Percentiles rank a stretch among this genome's conserved stretches.
Conservation (phyloP, 2,329 filamentous ascomycete species). For the Clonostachys rhizophaga region DNA sequence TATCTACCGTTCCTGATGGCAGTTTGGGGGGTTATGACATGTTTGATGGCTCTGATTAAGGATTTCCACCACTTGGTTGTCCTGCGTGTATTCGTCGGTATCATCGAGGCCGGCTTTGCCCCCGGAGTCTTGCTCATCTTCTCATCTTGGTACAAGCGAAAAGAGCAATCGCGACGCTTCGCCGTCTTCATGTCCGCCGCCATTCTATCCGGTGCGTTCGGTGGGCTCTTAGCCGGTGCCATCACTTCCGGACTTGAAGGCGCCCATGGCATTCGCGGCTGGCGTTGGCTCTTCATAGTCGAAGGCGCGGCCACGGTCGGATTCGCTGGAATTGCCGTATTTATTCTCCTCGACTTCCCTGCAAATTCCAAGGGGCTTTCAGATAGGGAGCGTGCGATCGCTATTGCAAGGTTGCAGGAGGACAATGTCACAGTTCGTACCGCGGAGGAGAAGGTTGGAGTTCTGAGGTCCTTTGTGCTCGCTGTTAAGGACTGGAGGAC, state of each 20-base stretch:
- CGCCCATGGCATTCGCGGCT: conserved; percentile 35
- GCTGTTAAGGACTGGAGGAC: conserved; percentile 13
- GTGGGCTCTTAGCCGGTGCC: conserved; percentile 33
- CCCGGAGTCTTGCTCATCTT: conserved; percentile 17
- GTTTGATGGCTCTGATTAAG: conserved; percentile 7
- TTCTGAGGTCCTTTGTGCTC: conserved; percentile 13
- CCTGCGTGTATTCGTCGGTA: conserved; percentile 11
- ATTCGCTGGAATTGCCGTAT: conserved; percentile 51
- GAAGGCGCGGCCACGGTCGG: conserved; percentile 62
- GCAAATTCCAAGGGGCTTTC: conserved; percentile 33
- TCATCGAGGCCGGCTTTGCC: conserved; percentile 13
- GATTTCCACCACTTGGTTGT: conserved; percentile 7
- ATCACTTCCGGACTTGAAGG: conserved; percentile 21
- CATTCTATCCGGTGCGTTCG: conserved; percentile 32
- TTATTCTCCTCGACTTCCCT: conserved; percentile 40
- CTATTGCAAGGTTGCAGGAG: conserved; percentile 56
- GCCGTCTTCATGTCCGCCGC: conserved; percentile 24
- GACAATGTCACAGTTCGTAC: conserved; percentile 63
- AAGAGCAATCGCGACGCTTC: conserved; percentile 14
- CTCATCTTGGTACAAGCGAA: conserved; percentile 17
- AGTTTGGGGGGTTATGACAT: conserved; percentile 15
- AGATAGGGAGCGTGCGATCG: conserved; percentile 47
- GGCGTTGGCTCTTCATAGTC: conserved; percentile 53
- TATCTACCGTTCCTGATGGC: conserved; percentile 21
- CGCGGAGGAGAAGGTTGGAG: conserved; percentile 26